Base-by-base conservation (phyloP, 2,329 filamentous ascomycete genomes). In the Fusarium concolor region DNA sequence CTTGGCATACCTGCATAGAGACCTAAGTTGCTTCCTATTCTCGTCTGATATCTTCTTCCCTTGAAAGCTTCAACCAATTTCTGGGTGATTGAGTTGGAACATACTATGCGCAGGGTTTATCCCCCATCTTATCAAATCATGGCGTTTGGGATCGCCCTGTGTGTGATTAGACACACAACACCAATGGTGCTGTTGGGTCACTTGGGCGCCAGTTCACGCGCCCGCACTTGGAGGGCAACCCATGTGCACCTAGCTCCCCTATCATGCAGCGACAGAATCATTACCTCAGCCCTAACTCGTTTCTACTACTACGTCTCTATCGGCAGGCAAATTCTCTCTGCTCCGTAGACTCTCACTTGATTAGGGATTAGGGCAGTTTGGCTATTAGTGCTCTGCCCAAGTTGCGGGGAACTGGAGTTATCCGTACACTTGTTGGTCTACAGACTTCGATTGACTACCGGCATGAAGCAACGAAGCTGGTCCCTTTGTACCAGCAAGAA, bases 271-370 rank as follows among this genome's bases (percentile, higher is more conserved):
- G 46, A 62, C 54, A 55, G 58, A 62, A 66, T 70, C 63, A 62
- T 62, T 66, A 64, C 63, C 54, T 73, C 51, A 57, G 54, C 56
- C 61, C 63, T 73, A 68, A 71, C 71, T 73, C 70, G 71, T 50
- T 47, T 56, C 55, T 63, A 37, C 26, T 60, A 62, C 68, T 58
- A 49, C 44, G 39, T 65, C 55, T 53, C 51, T 58, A 44, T 56
- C 53, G 24, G 50, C 45, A 61, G 50, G 43, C 46, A 45, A 56
- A 58, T 54, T 45, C 44, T 50, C 33, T 33, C 31, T n/a, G 2
- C 15, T 35, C 33, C 7, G 15, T n/a, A 35, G 31, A 33, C 47
- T 70, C 54, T 44, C 44, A 50, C 57, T 61, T 63, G 63, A 38
- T 37, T 45, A 57, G 44, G 20, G 45, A 33, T 37, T 45, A 57